These are phyloP conservation scores for Didymella lethalis DNA, from an alignment of 2,329 filamentous ascomycete genomes.

Conservation along the genomic window DNA sequence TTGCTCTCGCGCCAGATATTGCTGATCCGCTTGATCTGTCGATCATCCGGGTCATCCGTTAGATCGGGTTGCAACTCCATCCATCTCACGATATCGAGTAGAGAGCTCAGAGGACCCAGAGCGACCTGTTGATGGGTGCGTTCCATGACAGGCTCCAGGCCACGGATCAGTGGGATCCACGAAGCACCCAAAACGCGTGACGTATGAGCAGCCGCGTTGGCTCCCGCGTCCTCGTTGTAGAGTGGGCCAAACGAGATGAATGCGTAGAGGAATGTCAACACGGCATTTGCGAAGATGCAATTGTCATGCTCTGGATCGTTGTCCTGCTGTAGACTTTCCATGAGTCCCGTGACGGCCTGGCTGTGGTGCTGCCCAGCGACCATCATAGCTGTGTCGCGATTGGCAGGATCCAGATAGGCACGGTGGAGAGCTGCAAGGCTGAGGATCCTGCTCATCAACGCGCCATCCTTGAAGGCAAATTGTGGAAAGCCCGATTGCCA, in stretches of 20 bases:
- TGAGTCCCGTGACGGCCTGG: constrained; percentile 23
- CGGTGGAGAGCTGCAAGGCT: constrained; percentile 26
- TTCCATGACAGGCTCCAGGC: constrained; percentile 20
- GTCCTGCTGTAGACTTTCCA: constrained; percentile 13
- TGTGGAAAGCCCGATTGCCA: constrained; percentile 25
- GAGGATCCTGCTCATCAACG: constrained; percentile 28
- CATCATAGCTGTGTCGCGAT: constrained; percentile 15
- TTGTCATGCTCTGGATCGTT: constrained; percentile 6
- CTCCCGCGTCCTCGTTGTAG: constrained; percentile 12
- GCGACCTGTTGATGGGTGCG: constrained; percentile 19
- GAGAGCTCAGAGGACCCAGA: constrained; percentile 24
- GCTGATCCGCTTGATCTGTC: constrained; percentile 10
- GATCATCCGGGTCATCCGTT: constrained; percentile 16
- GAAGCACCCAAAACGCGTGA: constrained; percentile 29
- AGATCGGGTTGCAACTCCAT: constrained; percentile 21
- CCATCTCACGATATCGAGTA: constrained; percentile 26
- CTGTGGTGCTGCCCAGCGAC: constrained; percentile 25
- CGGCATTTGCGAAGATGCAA: constrained; percentile 26
- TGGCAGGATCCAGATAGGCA: constrained; percentile 25
- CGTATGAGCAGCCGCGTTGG: constrained; percentile 5
- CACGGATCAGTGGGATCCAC: constrained; percentile 33
- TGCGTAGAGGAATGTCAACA: constrained; percentile 19
- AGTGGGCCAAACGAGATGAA: constrained; percentile 31
- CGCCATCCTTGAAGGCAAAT: constrained; percentile 20
- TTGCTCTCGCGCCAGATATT: constrained; percentile 23